Evolutionary conservation across 192 early-diverging fungal species (phyloP).

Genomic region (Pilobolus umbonatus): DNA sequence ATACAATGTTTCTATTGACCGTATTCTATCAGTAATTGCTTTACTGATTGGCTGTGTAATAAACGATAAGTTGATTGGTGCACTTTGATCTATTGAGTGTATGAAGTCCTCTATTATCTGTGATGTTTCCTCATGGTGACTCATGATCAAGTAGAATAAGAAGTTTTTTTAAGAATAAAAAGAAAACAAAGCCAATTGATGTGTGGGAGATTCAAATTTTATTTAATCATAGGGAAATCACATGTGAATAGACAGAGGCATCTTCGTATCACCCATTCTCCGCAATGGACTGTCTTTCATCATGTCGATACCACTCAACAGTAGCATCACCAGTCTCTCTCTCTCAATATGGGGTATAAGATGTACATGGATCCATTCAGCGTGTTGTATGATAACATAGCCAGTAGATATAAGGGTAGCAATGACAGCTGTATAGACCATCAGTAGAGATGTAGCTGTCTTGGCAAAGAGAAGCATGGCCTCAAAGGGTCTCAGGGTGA

Average conservation of each 20-base stretch:
- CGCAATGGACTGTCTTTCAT: no score
- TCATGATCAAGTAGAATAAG: neutral
- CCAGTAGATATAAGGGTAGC: conserved; percentile 9
- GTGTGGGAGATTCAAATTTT: no score
- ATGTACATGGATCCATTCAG: conserved; percentile 5
- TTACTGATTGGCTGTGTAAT: conserved; percentile 13
- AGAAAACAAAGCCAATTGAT: no score
- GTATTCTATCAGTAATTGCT: conserved; percentile 10
- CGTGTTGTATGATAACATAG: conserved; percentile 10
- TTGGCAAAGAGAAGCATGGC: conserved; percentile 26
- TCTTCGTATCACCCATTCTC: no score
- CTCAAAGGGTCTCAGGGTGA: conserved; percentile 27
- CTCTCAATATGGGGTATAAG: neutral
- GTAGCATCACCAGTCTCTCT: neutral
- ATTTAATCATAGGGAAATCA: neutral
- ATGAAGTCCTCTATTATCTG: neutral
- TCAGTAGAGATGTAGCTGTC: neutral
- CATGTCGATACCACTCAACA: conserved; percentile 1
- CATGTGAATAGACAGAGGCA: neutral
- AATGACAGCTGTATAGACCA: conserved; percentile 20
- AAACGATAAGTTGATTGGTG: conserved; percentile 26
- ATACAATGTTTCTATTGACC: conserved; percentile 19
- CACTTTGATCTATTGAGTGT: conserved; percentile 1
- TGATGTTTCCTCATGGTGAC: neutral
- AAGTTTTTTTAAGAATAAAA: no score